These are phyloP conservation scores for Ochromonas danica DNA, from an alignment of 108 stramenopile genomes.

Conservation along the genomic window DNA sequence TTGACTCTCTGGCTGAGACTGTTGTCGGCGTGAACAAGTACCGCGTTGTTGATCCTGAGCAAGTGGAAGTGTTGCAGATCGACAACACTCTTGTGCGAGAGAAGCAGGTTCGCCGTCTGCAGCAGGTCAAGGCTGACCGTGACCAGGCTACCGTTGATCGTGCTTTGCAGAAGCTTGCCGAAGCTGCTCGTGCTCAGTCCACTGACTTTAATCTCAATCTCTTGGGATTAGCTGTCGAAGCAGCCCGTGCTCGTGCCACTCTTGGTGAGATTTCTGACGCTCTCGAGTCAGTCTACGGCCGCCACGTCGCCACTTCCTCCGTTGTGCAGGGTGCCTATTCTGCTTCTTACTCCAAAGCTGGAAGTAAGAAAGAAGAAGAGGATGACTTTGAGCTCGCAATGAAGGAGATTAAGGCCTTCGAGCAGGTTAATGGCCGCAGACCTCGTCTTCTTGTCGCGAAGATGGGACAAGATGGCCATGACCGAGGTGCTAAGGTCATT, in stretches of 20 bases:
- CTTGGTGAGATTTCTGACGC: conserved; percentile 93
- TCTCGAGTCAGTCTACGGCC: conserved; percentile 89
- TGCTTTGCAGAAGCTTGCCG: conserved; percentile 65
- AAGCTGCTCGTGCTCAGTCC: conserved; percentile 65
- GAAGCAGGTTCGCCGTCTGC: conserved; percentile 72
- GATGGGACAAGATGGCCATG: conserved; percentile 99
- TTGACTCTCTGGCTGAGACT: conserved; percentile 75
- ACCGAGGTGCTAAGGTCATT: conserved; percentile 96
- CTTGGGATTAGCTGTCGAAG: conserved; percentile 82
- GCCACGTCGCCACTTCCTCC: conserved; percentile 75
- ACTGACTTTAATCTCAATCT: conserved; percentile 85
- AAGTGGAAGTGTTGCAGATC: conserved; percentile 74
- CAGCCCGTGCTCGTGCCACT: conserved; percentile 80
- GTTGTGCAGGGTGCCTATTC: conserved; percentile 94
- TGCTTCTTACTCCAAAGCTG: conserved; percentile 43
- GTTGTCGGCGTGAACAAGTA: conserved; percentile 98
- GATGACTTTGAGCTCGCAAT: conserved; percentile 74
- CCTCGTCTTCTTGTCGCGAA: conserved; percentile 95
- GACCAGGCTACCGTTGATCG: conserved; percentile 67
- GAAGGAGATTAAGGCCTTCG: conserved; percentile 77
- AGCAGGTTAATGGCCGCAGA: conserved; percentile 79
- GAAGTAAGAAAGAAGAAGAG: conserved; percentile 54
- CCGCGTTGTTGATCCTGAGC: conserved; percentile 64
- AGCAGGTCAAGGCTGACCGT: conserved; percentile 66
- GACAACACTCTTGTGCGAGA: conserved; percentile 79